Evolutionary conservation across 208 protist genomes (phyloP).

Genomic region (Trypanosomatidae sp.): DNA sequence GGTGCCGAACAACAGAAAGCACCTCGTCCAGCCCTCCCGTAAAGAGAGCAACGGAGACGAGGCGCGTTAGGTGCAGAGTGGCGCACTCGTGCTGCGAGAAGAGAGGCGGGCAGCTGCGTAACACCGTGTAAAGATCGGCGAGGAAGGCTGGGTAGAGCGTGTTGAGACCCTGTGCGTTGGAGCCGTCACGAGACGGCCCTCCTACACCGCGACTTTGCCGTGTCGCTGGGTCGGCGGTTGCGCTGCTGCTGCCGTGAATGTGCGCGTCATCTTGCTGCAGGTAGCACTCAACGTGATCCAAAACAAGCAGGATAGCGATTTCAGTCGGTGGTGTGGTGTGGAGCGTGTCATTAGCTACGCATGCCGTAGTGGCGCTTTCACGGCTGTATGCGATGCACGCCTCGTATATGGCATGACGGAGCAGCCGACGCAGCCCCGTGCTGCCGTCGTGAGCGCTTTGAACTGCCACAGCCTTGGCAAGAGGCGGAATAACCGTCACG

Average conservation of each 20-base stretch:
- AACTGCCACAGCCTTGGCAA: constrained; percentile 35
- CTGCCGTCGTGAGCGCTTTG: constrained; percentile 36
- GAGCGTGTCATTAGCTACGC: background rate
- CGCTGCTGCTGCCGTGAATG: background rate
- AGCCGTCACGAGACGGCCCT: background rate
- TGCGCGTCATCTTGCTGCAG: constrained; percentile 13
- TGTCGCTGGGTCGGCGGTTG: background rate
- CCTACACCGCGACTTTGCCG: constrained; percentile 1
- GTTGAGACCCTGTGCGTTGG: background rate
- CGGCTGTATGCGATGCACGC: constrained; percentile 3
- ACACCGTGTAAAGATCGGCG: constrained; percentile 55
- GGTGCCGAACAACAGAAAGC: constrained; percentile 36
- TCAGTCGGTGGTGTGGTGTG: background rate
- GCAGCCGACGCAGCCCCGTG: constrained; percentile 46
- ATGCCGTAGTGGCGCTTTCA: background rate
- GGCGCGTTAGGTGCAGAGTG: constrained; percentile 19
- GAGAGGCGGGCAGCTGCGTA: constrained; percentile 41
- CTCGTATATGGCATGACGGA: constrained; percentile 29
- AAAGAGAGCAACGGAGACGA: constrained; percentile 52
- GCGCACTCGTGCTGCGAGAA: constrained; percentile 30
- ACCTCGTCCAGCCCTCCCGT: constrained; percentile 45
- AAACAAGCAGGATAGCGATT: constrained; percentile 39
- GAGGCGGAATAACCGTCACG: constrained; percentile 22
- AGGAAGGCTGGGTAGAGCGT: constrained; percentile 41
- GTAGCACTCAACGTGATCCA: constrained; percentile 77